Base-by-base conservation (phyloP, 805 yeast genomes). In the Candida sakaeoensis region DNA sequence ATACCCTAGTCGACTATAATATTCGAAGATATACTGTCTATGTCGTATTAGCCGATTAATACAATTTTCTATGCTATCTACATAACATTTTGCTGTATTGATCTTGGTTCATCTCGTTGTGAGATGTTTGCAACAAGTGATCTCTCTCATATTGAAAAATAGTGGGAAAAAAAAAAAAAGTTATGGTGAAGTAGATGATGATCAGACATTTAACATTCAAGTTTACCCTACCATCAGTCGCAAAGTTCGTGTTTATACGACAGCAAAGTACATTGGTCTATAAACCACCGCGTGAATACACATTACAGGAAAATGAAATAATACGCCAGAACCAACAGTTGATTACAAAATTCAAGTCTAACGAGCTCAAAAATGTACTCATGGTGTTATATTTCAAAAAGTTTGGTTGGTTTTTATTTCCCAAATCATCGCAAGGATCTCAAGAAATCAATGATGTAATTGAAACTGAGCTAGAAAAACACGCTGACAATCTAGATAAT, bases 401-500 rank as follows among this genome's bases (percentile, higher is more conserved):
- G 8, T 28, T 28, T 10, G 32, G 32, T 28, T 28, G 32, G 32
- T 28, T 5, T 15, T 28, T 13, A 5, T 28, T 28, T 28, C 32
- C 32, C 17, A 28, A 28, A 15, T 8, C 17, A 7, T 12, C 32
- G 7, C 5, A 10, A 7, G 32, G 32, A 4, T 28, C 32, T 13
- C 14, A 15, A 14, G 17, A 13, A 28, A 28, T 28, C 4, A 28
- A 28, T 15, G 14, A 28, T 7, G 6, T 28, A 13, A 10, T 28
- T 8, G 19, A 28, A 7, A 12, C 12, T 10, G 12, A 28, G 8
- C 10, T 28, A 5, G 4, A n/a, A 8, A 13, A 28, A 15, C 16
- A 15, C n/a, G n/a, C n/a, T n/a, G n/a, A n/a, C 7, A 14, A 28
- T n/a, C 7, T 15, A n/a, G 6, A 4, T 7, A 8, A 14, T 13